Conservation (phyloP, 306 rosid species). For the Phaseolus lunatus region DNA sequence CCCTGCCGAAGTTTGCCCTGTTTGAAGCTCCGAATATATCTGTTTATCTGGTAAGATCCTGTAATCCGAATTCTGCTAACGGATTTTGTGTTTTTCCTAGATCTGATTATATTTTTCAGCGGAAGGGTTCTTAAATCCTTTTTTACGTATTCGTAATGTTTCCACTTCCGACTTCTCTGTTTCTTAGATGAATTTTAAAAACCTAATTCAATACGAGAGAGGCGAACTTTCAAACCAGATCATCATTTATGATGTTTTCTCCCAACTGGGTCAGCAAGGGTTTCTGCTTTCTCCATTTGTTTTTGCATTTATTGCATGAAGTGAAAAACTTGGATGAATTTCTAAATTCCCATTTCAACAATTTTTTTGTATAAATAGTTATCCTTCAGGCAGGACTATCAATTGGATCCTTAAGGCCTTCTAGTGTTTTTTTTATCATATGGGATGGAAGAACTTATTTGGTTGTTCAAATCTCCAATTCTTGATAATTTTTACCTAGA, state of each 20-base stretch:
- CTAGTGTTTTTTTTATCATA: neutral
- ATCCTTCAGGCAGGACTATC: neutral
- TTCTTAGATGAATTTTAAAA: neutral
- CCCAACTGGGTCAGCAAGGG: neutral
- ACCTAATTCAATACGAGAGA: neutral
- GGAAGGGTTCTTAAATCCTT: slow-evolving; percentile 8
- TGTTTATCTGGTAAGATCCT: slow-evolving; percentile 22
- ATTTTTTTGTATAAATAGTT: too few species aligned
- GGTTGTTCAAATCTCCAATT: neutral
- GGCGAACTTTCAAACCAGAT: neutral
- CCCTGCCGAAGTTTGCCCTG: slow-evolving; percentile 22
- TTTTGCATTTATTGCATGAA: neutral
- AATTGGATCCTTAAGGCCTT: neutral
- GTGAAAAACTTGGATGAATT: neutral
- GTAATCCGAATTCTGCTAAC: neutral
- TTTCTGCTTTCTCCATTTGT: neutral
- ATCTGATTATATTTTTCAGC: neutral
- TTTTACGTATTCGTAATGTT: neutral
- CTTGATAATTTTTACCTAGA: neutral
- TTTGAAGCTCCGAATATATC: slow-evolving; percentile 13
- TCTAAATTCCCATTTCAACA: neutral
- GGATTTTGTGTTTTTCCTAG: neutral
- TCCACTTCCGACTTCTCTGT: slow-evolving; percentile 10
- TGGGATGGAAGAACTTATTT: neutral
- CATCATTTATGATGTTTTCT: neutral